These are phyloP conservation scores for Daedalea quercina DNA, from an alignment of 768 basidiomycete species.

Conservation along the genomic window DNA sequence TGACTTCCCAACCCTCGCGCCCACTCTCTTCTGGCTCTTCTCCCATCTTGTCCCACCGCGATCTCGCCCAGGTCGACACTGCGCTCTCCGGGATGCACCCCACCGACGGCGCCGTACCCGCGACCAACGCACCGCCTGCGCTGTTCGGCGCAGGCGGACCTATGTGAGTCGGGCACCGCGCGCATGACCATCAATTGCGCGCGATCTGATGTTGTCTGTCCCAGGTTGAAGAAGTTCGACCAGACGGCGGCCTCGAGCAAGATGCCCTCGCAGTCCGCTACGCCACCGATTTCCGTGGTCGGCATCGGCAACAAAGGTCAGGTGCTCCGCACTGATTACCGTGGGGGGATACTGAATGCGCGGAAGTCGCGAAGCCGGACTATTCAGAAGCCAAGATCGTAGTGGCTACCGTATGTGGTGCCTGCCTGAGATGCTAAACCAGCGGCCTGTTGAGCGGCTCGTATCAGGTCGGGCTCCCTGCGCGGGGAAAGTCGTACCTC, in stretches of 20 bases:
- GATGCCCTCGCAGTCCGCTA: slow-evolving; percentile 64
- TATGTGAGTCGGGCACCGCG: slow-evolving; percentile 39
- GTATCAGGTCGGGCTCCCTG: slow-evolving; percentile 87
- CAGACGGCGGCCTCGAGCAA: slow-evolving; percentile 65
- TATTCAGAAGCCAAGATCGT: slow-evolving; percentile 99
- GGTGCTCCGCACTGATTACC: not conserved
- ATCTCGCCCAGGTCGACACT: slow-evolving; percentile 45
- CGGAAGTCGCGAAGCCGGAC: slow-evolving; percentile 87
- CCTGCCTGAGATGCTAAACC: not conserved
- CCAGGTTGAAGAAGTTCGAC: slow-evolving; percentile 76
- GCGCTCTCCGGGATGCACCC: slow-evolving; percentile 36
- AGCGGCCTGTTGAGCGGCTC: no score
- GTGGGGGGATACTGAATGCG: slow-evolving; percentile 1
- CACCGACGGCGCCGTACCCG: slow-evolving; percentile 10
- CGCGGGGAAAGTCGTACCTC: slow-evolving; percentile 95
- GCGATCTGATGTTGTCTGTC: not conserved
- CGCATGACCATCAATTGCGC: not conserved
- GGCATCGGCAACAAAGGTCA: slow-evolving; percentile 86
- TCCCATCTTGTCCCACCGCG: slow-evolving; percentile 29
- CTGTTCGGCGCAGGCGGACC: slow-evolving; percentile 70
- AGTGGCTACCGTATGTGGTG: slow-evolving; percentile 75
- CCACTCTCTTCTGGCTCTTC: not conserved
- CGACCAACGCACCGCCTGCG: slow-evolving; percentile 34
- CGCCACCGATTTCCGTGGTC: slow-evolving; percentile 77
- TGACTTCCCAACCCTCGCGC: not conserved